Percentiles rank a stretch among this genome's conserved stretches.
Evolutionary conservation across 2,329 filamentous ascomycete genomes (phyloP).

Genomic region (Venturia pyrina): DNA sequence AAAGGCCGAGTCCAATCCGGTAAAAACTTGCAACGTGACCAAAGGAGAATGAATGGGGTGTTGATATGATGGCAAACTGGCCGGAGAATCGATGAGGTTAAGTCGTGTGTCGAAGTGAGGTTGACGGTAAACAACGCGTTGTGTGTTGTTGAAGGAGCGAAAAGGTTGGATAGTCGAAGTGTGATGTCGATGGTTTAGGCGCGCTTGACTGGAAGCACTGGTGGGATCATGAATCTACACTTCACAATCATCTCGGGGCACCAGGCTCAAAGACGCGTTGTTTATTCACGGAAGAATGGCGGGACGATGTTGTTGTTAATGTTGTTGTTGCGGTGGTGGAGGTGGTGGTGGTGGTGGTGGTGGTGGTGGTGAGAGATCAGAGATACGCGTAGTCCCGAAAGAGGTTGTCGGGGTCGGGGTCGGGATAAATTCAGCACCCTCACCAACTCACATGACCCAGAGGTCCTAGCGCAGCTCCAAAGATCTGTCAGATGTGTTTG

Average conservation of each 20-base stretch:
- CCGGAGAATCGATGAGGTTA: background rate
- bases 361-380: background rate
- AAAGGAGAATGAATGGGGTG: background rate
- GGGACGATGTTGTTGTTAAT: background rate
- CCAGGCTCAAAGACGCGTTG: background rate
- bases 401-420: too few species aligned
- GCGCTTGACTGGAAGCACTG: background rate
- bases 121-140: background rate
- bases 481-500: background rate
- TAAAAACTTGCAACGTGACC: background rate
- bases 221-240: background rate
- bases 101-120: background rate
- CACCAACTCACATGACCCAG: background rate
- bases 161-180: background rate
- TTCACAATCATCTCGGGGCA: background rate
- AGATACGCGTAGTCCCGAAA: background rate
- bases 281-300: background rate
- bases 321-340: too few species aligned
- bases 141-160: background rate
- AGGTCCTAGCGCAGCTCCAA: background rate
- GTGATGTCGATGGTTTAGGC: background rate
- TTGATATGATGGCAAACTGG: background rate
- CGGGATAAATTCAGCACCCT: background rate
- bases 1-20: background rate
- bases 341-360: background rate